phyloP scores from a whole-genome alignment of 2,329 filamentous ascomycete genomes.

The Fusarium siculi region DNA sequence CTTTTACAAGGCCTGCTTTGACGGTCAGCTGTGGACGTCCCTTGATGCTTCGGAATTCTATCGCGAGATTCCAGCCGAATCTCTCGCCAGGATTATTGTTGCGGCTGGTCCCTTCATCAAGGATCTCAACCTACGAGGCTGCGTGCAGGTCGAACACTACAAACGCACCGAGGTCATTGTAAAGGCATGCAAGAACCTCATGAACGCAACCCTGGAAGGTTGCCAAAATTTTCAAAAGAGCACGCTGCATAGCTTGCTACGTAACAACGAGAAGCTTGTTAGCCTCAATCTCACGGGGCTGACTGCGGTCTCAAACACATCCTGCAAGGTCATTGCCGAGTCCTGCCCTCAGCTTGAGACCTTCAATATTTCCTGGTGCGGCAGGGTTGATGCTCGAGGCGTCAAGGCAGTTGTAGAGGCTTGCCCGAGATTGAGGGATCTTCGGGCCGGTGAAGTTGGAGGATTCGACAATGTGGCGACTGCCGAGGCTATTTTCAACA shows the following conservation, averaged over 20 bases:
- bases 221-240: slow-evolving; percentile 84
- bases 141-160: slow-evolving; percentile 86
- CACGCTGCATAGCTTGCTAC: slow-evolving; percentile 80
- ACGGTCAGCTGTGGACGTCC: slow-evolving; percentile 91
- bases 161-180: slow-evolving; percentile 81
- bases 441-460: slow-evolving; percentile 82
- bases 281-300: slow-evolving; percentile 89
- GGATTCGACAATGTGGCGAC: slow-evolving; percentile 82
- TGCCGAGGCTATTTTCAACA: slow-evolving; percentile 78
- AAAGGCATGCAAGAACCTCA: slow-evolving; percentile 86
- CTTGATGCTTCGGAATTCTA: slow-evolving; percentile 91
- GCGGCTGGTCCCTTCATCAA: slow-evolving; percentile 89
- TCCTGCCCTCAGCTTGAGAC: slow-evolving; percentile 84
- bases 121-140: slow-evolving; percentile 90
- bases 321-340: slow-evolving; percentile 85
- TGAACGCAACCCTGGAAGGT: slow-evolving; percentile 88
- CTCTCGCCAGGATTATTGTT: slow-evolving; percentile 85
- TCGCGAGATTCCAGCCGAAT: slow-evolving; percentile 83
- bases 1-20: slow-evolving; percentile 88
- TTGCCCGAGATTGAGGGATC: slow-evolving; percentile 79
- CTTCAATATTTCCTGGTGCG: slow-evolving; percentile 94
- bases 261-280: slow-evolving; percentile 79
- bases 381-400: slow-evolving; percentile 81
- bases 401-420: slow-evolving; percentile 76
- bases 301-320: slow-evolving; percentile 80